Conservation (phyloP, 2,329 filamentous ascomycete species). For the Magnaporthales sp. region DNA sequence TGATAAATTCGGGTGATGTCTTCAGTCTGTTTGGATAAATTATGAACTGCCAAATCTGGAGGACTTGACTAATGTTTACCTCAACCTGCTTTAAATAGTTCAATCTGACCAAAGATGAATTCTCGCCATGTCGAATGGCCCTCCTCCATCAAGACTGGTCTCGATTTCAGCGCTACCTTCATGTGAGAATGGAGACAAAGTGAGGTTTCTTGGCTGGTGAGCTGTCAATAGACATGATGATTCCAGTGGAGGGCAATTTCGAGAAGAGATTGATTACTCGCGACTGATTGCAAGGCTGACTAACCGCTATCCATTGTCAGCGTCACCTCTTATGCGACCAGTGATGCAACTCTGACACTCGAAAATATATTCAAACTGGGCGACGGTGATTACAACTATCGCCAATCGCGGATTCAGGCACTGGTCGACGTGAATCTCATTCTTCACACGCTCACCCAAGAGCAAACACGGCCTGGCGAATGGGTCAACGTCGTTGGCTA, state of each 20-base stretch:
- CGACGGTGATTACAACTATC: conserved; percentile 6
- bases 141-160: conserved; percentile 55
- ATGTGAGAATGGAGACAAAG: conserved; percentile 57
- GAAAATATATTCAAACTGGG: conserved; percentile 30
- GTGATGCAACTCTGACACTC: conserved; percentile 54
- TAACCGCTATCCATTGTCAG: conserved; percentile 20
- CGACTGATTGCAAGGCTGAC: conserved; percentile 14
- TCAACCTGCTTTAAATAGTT: not conserved
- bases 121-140: conserved; percentile 42
- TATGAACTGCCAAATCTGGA: not conserved
- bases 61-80: not conserved
- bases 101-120: not conserved
- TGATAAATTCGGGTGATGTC: not conserved
- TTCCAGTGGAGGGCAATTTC: not conserved
- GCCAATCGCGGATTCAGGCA: conserved; percentile 34
- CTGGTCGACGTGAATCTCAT: conserved; percentile 65
- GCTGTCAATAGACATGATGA: conserved; percentile 16
- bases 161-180: conserved; percentile 53
- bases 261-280: not conserved
- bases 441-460: conserved; percentile 53
- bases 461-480: conserved; percentile 62
- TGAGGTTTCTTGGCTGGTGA: conserved; percentile 89
- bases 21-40: not conserved
- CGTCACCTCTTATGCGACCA: conserved; percentile 40
- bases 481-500: conserved; percentile 91